Percentiles rank a stretch among this genome's conserved stretches.
These are phyloP conservation scores for Trichosanthes truncata DNA, from an alignment of 306 rosid species.

Conservation along the genomic window DNA sequence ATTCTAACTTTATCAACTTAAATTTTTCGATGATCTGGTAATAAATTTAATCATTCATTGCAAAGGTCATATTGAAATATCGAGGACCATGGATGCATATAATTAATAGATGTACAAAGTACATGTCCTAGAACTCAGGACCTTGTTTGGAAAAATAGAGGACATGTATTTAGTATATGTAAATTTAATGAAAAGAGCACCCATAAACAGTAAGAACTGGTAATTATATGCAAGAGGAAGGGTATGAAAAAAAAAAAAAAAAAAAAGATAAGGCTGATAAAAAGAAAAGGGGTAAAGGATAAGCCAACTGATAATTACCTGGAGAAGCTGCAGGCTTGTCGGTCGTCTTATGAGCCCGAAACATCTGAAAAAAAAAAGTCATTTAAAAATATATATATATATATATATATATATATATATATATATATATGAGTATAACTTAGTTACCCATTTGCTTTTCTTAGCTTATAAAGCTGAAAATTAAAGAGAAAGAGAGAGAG, in stretches of 20 bases:
- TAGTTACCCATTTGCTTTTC: background rate
- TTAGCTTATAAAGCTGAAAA: background rate
- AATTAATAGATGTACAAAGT: background rate
- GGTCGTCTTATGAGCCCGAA: constrained; percentile 1
- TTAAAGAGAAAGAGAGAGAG: background rate
- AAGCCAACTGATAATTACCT: background rate
- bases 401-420: background rate
- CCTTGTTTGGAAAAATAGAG: background rate
- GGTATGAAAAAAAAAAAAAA: background rate
- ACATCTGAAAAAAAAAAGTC: background rate
- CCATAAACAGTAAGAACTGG: background rate
- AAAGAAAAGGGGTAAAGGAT: background rate
- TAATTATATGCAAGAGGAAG: background rate
- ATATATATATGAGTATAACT: background rate
- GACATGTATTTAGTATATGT: background rate
- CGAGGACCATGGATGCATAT: background rate
- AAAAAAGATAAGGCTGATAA: background rate
- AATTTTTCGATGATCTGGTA: background rate
- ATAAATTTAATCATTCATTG: no score
- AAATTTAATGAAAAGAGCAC: background rate
- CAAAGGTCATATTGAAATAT: background rate
- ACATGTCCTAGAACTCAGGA: background rate
- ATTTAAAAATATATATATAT: background rate
- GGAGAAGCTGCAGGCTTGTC: constrained; percentile 3
- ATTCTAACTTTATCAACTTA: background rate